A percentile compares a stretch with the other conserved stretches of the same genome.
Evolutionary conservation across 805 yeast genomes (phyloP).

Genomic region (Sugiyamaella boreocaroliniensis): DNA sequence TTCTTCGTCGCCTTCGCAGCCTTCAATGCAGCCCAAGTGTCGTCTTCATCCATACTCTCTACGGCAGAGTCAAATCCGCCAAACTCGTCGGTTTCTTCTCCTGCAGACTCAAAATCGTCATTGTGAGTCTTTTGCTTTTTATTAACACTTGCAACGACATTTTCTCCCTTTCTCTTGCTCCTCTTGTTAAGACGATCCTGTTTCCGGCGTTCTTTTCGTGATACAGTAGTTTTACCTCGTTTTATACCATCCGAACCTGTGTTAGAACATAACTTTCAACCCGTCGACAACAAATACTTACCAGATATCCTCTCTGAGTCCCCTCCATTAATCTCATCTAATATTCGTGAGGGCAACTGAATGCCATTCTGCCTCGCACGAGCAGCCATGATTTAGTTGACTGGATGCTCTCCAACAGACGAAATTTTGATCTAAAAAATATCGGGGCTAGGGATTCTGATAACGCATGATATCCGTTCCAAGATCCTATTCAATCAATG

Average conservation of each 20-base stretch:
- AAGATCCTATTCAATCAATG: neutral
- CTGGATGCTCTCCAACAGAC: neutral
- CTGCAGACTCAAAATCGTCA: slow-evolving; percentile 11
- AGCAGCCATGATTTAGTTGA: neutral
- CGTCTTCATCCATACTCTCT: slow-evolving; percentile 1
- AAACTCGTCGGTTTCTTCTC: slow-evolving; percentile 25
- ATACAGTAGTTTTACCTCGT: neutral
- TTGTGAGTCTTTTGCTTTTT: neutral
- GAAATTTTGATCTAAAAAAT: neutral
- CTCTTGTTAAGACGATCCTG: neutral
- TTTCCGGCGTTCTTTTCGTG: slow-evolving; percentile 2
- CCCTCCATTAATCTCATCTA: slow-evolving; percentile 10
- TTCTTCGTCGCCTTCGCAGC: neutral
- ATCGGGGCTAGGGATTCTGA: neutral
- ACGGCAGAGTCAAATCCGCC: slow-evolving; percentile 17
- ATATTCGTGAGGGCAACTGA: slow-evolving; percentile 10
- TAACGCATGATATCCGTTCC: neutral
- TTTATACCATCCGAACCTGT: slow-evolving; percentile 17
- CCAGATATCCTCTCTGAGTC: neutral
- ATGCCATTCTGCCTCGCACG: slow-evolving; percentile 7
- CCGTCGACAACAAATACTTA: neutral
- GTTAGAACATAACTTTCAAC: neutral
- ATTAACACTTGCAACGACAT: neutral
- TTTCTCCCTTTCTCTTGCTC: neutral
- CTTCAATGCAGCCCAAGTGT: neutral